Evolutionary conservation across 2,329 filamentous ascomycete species (phyloP).

Genomic region (Aspergillus pseudotamarii): DNA sequence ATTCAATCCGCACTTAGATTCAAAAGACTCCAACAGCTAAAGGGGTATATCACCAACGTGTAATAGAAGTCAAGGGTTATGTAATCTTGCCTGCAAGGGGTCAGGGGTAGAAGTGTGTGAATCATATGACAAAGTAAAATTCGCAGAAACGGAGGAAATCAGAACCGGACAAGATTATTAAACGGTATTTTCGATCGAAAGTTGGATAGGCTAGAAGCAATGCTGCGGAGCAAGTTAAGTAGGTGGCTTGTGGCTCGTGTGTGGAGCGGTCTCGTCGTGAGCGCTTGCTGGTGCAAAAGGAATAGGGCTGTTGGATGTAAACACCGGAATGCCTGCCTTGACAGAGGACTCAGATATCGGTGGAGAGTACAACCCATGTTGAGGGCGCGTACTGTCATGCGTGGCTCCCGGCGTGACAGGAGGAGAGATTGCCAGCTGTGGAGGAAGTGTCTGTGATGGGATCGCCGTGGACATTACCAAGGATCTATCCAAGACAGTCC

Average conservation of each 20-base stretch:
- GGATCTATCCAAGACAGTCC: conserved; percentile 8
- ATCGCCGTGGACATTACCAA: background rate
- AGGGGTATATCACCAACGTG: conserved; percentile 18
- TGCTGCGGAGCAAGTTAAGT: background rate
- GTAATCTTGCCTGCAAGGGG: background rate
- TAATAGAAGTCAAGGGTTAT: conserved; percentile 1
- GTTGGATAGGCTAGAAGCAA: background rate
- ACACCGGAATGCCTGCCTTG: conserved; percentile 51
- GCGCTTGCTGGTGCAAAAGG: conserved; percentile 38
- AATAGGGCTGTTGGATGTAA: conserved; percentile 50
- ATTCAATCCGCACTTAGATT: background rate
- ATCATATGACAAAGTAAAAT: background rate
- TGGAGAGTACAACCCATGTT: conserved; percentile 32
- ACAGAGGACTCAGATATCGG: conserved; percentile 34
- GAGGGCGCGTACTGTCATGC: conserved; percentile 17
- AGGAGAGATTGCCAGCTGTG: conserved; percentile 21
- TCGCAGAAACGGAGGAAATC: background rate
- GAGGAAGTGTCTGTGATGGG: conserved; percentile 7
- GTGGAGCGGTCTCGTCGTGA: background rate
- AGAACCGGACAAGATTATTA: background rate
- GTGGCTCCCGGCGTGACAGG: conserved; percentile 28
- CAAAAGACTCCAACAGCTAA: conserved; percentile 13
- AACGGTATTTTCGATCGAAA: background rate
- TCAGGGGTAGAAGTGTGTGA: background rate
- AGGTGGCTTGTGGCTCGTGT: no score